Evolutionary conservation across 2,329 filamentous ascomycete genomes (phyloP), one percentile per base, ranked within the genome.

Genomic region (Penicillium sp.): DNA sequence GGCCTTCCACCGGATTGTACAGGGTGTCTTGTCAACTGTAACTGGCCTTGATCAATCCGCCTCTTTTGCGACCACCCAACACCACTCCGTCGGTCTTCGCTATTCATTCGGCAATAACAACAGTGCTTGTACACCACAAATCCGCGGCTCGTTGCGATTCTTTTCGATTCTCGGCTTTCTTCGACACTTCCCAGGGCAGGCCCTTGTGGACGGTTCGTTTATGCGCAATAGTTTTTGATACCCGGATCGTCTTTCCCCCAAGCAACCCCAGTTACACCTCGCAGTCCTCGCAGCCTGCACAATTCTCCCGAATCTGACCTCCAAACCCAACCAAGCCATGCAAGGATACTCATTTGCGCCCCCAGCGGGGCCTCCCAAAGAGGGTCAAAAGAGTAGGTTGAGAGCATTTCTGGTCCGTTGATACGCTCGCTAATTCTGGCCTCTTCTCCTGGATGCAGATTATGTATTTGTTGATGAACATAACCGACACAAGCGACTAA

Each of bases 381-480:
- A 92, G 74, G 90, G 89, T 56, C 89, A 93, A 70, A 93, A 92
- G 79, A 93, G 89, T 93, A 80, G 81, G 87, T 72, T 11, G 9
- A 29, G 9, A 29, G n/a, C 27, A 34, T 3, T 39, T 13, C 24
- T 24, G 16, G 14, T 29, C 32, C 11, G n/a, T 34, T 39, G 22
- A 22, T 43, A 41, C 31, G 18, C n/a, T 56, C 59, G 49, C 61
- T 58, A 27, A 41, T 48, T 27, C 44, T 21, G 38, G n/a, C 7
- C 45, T 45, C 22, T 34, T 18, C 41, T 48, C 43, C 54, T 55
- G 24, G 24, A 8, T 27, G 43, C 67, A 96, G 92, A 97, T 74
- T 97, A 97, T 89, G 94, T 97, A 67, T 97, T 97, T 71, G 94
- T 97, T 54, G 93, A 97, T 75, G 93, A 97, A 75, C 94, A 97